Percentiles rank a stretch among this genome's conserved stretches.
Evolutionary conservation across 176 grass and related monocot genomes (phyloP).

Genomic region (Oryza rufipogon): DNA sequence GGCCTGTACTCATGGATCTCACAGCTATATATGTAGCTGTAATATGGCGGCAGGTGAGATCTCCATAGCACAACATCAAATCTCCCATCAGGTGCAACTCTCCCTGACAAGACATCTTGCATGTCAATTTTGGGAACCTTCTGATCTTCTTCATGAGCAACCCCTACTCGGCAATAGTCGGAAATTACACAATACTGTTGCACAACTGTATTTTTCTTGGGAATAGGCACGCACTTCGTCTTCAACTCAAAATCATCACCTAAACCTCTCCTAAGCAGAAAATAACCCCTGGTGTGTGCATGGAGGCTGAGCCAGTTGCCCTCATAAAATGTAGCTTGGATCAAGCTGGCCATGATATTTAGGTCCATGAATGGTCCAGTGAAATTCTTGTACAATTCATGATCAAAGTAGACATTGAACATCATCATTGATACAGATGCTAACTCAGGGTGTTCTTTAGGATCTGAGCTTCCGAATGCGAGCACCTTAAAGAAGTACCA

Average conservation of each 20-base stretch:
- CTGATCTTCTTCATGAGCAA: background rate
- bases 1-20: too few species aligned
- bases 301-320: background rate
- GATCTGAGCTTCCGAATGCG: slow-evolving; percentile 2
- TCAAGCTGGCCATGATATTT: background rate
- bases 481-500: slow-evolving; percentile 38
- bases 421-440: slow-evolving; percentile 25
- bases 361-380: background rate
- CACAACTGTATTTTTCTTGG: too few species aligned
- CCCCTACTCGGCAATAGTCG: background rate
- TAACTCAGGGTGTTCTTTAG: slow-evolving; percentile 8
- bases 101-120: background rate
- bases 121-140: background rate
- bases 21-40: too few species aligned
- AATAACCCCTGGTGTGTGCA: background rate
- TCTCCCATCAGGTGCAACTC: background rate
- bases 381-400: background rate
- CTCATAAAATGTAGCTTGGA: background rate
- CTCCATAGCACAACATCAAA: background rate
- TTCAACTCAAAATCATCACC: too few species aligned
- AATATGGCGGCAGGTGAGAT: too few species aligned
- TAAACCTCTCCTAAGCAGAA: too few species aligned
- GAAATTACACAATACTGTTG: too few species aligned
- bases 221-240: too few species aligned
- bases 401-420: slow-evolving; percentile 2